Base-by-base conservation (phyloP, 805 yeast genomes). In the Candida xiaguanensis region DNA sequence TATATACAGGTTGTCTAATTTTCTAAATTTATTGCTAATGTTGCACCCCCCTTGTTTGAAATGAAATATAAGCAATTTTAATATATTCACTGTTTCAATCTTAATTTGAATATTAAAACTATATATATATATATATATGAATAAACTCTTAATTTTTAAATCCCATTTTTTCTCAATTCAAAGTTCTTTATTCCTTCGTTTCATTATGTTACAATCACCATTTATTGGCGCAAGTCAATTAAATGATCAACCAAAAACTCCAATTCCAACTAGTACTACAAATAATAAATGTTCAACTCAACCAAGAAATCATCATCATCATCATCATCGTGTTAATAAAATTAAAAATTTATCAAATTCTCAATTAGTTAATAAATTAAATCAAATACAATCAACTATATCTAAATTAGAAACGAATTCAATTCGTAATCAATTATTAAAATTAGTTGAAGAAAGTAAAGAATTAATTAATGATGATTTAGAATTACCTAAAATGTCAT, bases 181-280 rank as follows among this genome's bases (percentile, higher is more conserved):
- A n/a, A n/a, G n/a, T n/a, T 11, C 19, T 11, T 15, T 7, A 14
- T 8, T 28, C 6, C 31, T 11, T 14, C 14, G 5, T 14, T 28
- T 28, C 24, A 20, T 20, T 20, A 32, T 32, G 36, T 32, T 32
- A 14, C 36, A 32, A 23, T 32, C 36, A n/a, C 36, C 36, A 11
- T 8, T 32, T 15, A 15, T 13, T 15, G 18, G 19, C 19, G n/a
- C 7, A 5, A 14, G 12, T 13, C 31, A 28, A 11, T 15, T 28
- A 16, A 7, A 5, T 25, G n/a, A 9, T 13, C 5, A 14, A 11
- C 29, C 31, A 28, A 5, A 7, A 14, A 13, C 31, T 16, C 31
- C 31, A 22, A 19, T 18, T 6, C 14, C 20, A 17, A 16, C 32
- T 15, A 17, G 20, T 4, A 17, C 11, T n/a, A 29, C 20, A 20